phyloP scores from a whole-genome alignment of 1,284 basidiomycete genomes.

The Cutaneotrichosporon sp. region DNA sequence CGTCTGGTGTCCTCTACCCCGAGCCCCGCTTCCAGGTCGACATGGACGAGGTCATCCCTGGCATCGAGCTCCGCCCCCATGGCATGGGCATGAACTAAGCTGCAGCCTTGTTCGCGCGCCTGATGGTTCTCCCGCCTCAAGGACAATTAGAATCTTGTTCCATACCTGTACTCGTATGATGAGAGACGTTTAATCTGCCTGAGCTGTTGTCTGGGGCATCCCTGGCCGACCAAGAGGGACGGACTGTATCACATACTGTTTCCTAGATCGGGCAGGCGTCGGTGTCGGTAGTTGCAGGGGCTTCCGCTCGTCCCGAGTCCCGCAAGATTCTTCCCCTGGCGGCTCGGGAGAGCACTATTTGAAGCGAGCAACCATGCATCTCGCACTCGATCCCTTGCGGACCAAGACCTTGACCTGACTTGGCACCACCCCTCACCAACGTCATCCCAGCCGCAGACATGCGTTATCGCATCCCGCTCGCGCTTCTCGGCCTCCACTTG shows the following conservation, averaged over 20 bases:
- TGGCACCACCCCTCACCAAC: not conserved
- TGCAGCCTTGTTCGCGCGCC: not conserved
- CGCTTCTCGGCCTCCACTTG: too few species aligned
- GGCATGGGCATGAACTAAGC: constrained; percentile 11
- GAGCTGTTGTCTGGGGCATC: not conserved
- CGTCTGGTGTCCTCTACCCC: constrained; percentile 14
- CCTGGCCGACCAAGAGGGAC: too few species aligned
- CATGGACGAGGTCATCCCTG: constrained; percentile 15
- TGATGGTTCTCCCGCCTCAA: not conserved
- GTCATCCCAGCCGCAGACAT: not conserved
- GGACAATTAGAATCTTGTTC: not conserved
- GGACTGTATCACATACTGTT: too few species aligned
- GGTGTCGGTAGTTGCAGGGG: too few species aligned
- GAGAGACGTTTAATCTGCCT: not conserved
- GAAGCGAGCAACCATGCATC: too few species aligned
- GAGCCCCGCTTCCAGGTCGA: constrained; percentile 17
- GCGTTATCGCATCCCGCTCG: not conserved
- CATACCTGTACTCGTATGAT: not conserved
- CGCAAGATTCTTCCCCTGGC: too few species aligned
- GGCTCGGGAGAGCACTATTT: too few species aligned
- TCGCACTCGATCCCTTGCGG: too few species aligned
- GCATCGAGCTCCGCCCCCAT: constrained; percentile 19
- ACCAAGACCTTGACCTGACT: too few species aligned
- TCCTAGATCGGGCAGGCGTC: too few species aligned
- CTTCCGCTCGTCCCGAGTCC: too few species aligned